Base-by-base conservation (phyloP, 2,329 filamentous ascomycete genomes). In the Beauveria australis region DNA sequence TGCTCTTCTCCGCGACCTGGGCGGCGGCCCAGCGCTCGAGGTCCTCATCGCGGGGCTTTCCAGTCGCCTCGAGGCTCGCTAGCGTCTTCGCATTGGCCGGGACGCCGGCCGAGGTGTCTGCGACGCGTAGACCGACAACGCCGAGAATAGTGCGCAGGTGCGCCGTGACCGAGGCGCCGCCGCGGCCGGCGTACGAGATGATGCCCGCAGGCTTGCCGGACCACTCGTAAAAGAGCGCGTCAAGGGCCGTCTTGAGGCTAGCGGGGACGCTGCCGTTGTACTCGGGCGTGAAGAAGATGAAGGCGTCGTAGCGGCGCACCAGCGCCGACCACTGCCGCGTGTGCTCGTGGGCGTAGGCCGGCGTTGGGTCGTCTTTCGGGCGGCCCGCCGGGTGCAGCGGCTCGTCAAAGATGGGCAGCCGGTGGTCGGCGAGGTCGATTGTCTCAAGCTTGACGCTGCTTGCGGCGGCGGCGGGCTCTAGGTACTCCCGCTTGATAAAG, bases 211-310 rank as follows among this genome's bases (percentile, higher is more conserved):
- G 79, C 67, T 84, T 84, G 14, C 77, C 79, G 41, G 70, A 75
- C 79, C 80, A 83, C 66, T 83, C 81, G 67, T 83, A 69, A 63
- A 74, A 76, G 8, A 86, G 75, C 67, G 81, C 84, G 67, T 85
- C 82, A 61, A 86, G 76, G 22, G 81, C 81, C 67, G 83, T 85
- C 73, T 85, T 85, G 57, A 81, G 68, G 19, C 72, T 75, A 0
- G 77, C 81, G 0, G 81, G 73, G 19, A 81, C 70, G 22, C 79
- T 76, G 68, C 73, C 79, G 71, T 84, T 84, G 68, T 84, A 84
- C 70, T 79, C 75, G 5, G 76, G 73, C 19, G 74, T 71, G 51
- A 80, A 73, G 55, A 79, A 67, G 41, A 80, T 68, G 67, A 77
- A 79, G 33, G 65, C 77, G 62, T 75, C 73, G 69, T 76, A 72